These are phyloP conservation scores for Aaosphaeria pasadenensis DNA, from an alignment of 2,329 filamentous ascomycete species.

Conservation along the genomic window DNA sequence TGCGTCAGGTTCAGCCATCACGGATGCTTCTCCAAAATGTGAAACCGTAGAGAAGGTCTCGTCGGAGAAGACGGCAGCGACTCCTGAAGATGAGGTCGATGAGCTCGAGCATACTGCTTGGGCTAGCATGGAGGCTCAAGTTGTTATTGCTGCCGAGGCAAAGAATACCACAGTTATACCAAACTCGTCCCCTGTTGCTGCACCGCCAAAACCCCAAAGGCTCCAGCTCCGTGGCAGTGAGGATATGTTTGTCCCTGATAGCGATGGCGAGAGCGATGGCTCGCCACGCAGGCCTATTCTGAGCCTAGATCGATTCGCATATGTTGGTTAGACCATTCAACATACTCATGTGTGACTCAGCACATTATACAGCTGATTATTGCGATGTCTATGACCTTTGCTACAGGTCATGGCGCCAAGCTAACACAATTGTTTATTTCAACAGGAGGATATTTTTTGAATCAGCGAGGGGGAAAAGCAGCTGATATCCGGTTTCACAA, in stretches of 20 bases:
- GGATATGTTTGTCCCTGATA: conserved; percentile 46
- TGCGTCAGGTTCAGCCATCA: conserved; percentile 3
- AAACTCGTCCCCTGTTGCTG: conserved; percentile 15
- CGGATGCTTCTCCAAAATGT: not conserved
- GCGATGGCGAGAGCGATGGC: conserved; percentile 38
- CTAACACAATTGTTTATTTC: no score
- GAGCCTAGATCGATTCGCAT: conserved; percentile 40
- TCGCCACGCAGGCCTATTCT: conserved; percentile 34
- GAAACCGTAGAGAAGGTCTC: not conserved
- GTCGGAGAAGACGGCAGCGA: not conserved
- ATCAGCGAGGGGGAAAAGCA: no score
- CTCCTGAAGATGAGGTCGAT: not conserved
- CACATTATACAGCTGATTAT: no score
- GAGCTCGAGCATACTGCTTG: conserved; percentile 24
- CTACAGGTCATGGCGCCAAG: no score
- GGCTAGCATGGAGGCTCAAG: conserved; percentile 25
- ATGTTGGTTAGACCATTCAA: conserved; percentile 5
- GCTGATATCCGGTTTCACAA: no score
- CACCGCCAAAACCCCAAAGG: conserved; percentile 13
- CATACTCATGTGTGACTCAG: no score
- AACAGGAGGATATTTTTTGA: no score
- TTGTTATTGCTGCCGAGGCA: conserved; percentile 28
- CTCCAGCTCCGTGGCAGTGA: conserved; percentile 42
- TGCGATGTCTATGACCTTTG: no score
- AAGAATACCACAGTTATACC: not conserved